These are phyloP conservation scores for Ceratocystis papillata DNA, from an alignment of 2,329 filamentous ascomycete genomes.

Conservation along the genomic window DNA sequence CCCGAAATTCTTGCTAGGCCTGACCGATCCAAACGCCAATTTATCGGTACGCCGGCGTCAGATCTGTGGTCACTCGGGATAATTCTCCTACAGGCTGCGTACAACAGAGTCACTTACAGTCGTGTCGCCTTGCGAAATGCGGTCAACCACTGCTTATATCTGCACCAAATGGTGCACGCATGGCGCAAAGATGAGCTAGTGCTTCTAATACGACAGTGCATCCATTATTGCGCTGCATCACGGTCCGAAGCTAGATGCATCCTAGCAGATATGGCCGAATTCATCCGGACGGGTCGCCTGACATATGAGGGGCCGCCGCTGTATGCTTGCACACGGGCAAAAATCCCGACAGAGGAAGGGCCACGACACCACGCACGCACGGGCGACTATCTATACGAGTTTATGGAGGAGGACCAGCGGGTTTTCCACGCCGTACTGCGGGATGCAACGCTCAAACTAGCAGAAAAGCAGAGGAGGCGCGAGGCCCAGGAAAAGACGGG, in stretches of 20 bases:
- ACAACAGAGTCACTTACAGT: not conserved
- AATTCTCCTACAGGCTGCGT: conserved; percentile 6
- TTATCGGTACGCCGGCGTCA: not conserved
- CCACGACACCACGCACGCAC: not conserved
- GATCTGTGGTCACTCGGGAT: conserved; percentile 17
- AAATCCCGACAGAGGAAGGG: not conserved
- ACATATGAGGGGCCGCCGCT: not conserved
- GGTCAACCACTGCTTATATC: not conserved
- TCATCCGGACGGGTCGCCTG: not conserved
- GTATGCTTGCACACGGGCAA: not conserved
- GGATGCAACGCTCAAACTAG: not conserved
- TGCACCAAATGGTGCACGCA: conserved; percentile 11
- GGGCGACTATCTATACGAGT: not conserved
- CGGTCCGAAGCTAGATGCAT: not conserved
- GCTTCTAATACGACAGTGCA: conserved; percentile 11
- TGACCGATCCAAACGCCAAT: not conserved
- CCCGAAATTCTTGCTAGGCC: conserved; percentile 11
- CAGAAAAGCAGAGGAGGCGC: not conserved
- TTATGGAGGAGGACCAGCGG: conserved; percentile 1
- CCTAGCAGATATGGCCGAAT: not conserved
- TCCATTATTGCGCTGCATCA: not conserved
- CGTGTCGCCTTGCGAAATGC: not conserved
- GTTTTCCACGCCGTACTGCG: not conserved
- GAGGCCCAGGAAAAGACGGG: not conserved
- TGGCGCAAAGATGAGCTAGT: conserved; percentile 16